phyloP scores from a whole-genome alignment of 1,139 yeast species.

The Sugiyamaella paludigena region DNA sequence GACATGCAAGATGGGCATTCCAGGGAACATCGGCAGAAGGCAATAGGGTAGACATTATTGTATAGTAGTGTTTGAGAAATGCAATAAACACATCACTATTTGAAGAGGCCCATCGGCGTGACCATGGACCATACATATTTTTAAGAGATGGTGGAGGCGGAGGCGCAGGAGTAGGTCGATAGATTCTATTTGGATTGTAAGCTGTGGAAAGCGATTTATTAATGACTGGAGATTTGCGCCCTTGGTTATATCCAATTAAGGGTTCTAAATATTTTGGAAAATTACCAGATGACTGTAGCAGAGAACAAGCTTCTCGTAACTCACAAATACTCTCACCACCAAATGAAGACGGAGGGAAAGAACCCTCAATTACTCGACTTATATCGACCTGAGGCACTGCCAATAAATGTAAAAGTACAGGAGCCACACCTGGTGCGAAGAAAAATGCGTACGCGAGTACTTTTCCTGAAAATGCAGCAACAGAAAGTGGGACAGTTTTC shows the following conservation, averaged over 20 bases:
- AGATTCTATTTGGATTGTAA: constrained; percentile 2
- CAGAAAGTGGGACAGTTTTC: constrained; percentile 56
- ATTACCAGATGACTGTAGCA: constrained; percentile 13
- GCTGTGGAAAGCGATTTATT: constrained; percentile 2
- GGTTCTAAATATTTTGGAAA: constrained; percentile 30
- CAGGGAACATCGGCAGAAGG: constrained; percentile 27
- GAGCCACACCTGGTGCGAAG: constrained; percentile 58
- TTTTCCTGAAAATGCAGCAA: constrained; percentile 78
- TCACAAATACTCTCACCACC: constrained; percentile 10
- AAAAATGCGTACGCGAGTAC: constrained; percentile 67
- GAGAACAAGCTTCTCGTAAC: constrained; percentile 10
- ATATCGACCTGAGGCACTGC: constrained; percentile 47
- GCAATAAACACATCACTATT: constrained; percentile 62
- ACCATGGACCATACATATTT: constrained; percentile 70
- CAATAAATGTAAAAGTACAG: constrained; percentile 58
- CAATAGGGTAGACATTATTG: constrained; percentile 32
- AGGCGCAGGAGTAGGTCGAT: constrained; percentile 5
- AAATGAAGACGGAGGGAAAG: constrained; percentile 18
- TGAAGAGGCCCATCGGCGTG: constrained; percentile 56
- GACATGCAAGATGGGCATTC: constrained; percentile 36
- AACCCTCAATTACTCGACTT: constrained; percentile 34
- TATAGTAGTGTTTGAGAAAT: constrained; percentile 65
- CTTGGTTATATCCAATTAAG: constrained; percentile 25
- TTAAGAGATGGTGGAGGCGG: constrained; percentile 8
- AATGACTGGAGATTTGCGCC: constrained; percentile 7